These are phyloP conservation scores for Abortiporus biennis DNA, from an alignment of 1,284 basidiomycete genomes.

Conservation along the genomic window DNA sequence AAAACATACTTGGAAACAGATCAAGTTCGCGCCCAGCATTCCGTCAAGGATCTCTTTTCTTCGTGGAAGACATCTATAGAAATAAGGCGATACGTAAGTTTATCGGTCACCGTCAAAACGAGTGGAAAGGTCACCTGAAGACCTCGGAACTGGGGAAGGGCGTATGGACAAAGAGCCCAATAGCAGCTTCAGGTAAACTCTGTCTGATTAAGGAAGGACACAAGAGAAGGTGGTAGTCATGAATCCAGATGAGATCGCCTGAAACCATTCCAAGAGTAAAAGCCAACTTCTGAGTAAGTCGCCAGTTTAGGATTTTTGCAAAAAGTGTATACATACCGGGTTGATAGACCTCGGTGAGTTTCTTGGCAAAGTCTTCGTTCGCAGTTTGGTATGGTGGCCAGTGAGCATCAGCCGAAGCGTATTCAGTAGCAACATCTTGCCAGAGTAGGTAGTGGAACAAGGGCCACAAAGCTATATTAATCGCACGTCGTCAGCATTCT, in stretches of 20 bases:
- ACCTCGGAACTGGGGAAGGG: conserved; percentile 97
- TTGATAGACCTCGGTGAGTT: conserved; percentile 71
- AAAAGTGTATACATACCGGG: conserved; percentile 50
- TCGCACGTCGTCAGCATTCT: background rate
- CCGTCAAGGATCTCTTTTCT: conserved; percentile 94
- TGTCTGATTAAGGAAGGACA: conserved; percentile 84
- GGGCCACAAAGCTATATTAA: conserved; percentile 81
- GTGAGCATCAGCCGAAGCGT: conserved; percentile 76
- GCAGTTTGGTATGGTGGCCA: conserved; percentile 85
- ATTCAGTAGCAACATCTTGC: conserved; percentile 87
- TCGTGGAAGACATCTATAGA: conserved; percentile 32
- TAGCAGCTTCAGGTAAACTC: conserved; percentile 68
- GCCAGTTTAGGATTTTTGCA: background rate
- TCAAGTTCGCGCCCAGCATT: conserved; percentile 95
- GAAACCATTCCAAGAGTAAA: background rate
- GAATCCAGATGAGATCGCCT: conserved; percentile 89
- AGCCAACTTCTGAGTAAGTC: background rate
- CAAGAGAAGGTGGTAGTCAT: conserved; percentile 92
- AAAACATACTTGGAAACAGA: conserved; percentile 77
- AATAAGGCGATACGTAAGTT: conserved; percentile 3
- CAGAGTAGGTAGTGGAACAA: conserved; percentile 98
- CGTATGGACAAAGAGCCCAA: conserved; percentile 95
- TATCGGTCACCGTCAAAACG: background rate
- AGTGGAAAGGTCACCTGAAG: conserved; percentile 64
- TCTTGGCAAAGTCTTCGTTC: conserved; percentile 82